These are phyloP conservation scores for Saccharomyces hybrid DNA, from an alignment of 1,139 yeast species.

Conservation along the genomic window DNA sequence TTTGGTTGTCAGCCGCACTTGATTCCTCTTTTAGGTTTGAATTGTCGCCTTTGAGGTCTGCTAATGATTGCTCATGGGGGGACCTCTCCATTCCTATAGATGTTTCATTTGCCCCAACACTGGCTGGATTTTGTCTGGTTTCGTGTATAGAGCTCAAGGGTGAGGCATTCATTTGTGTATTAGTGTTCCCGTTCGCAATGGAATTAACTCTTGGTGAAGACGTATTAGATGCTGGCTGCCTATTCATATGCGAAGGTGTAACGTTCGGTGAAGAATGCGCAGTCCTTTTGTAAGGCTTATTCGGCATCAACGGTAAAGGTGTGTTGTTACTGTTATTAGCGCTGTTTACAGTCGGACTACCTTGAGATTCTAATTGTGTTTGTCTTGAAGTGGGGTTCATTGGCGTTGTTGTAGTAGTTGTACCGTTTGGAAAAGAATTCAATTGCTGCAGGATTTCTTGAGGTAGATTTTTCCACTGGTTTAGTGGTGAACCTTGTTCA, in stretches of 20 bases:
- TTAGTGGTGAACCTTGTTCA: slow-evolving; percentile 8
- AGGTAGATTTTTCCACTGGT: slow-evolving; percentile 14
- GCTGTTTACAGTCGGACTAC: background rate
- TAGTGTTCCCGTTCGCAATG: background rate
- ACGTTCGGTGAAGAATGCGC: background rate
- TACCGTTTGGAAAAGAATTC: background rate
- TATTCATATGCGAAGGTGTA: background rate
- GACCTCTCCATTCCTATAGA: background rate
- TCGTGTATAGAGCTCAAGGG: background rate
- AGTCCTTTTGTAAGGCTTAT: background rate
- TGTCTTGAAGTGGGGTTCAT: background rate
- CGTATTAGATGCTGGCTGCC: background rate
- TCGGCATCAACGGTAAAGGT: background rate
- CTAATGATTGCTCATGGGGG: background rate
- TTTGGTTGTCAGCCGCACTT: background rate
- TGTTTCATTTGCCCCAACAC: background rate
- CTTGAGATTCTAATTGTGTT: background rate
- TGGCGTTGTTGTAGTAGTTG: background rate
- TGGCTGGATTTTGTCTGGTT: background rate
- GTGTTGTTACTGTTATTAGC: background rate
- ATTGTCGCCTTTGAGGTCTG: background rate
- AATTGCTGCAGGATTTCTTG: slow-evolving; percentile 19
- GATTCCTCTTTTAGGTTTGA: background rate
- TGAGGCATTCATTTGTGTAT: background rate
- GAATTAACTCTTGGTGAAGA: background rate